Conservation (phyloP, 1,284 basidiomycete genomes). For the Cryptococcus sp. region DNA sequence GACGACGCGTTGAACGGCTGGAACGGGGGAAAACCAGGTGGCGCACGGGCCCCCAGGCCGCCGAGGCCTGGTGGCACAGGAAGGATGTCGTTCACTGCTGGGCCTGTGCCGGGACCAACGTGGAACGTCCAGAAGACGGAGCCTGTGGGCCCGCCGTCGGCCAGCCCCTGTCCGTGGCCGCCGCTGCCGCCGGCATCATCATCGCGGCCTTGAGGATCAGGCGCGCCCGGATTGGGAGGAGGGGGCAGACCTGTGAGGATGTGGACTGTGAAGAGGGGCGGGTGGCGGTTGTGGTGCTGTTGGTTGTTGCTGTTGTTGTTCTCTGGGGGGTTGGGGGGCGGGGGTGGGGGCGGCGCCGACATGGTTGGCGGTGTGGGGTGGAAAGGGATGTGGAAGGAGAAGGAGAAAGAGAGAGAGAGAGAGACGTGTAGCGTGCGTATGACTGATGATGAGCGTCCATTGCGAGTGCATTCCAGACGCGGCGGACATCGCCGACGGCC, state of each 20-base stretch:
- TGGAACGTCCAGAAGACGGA: conserved; percentile 13
- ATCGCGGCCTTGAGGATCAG: neutral
- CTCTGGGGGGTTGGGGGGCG: neutral
- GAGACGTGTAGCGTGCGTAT: neutral
- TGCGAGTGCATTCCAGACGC: no score
- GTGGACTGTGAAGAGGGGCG: conserved; percentile 6
- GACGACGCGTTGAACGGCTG: neutral
- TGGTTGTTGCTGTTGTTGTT: neutral
- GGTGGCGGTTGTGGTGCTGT: neutral
- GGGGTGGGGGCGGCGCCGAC: neutral
- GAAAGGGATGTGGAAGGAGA: neutral
- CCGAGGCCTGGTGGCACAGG: neutral
- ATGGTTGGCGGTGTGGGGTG: neutral
- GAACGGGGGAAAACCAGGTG: neutral
- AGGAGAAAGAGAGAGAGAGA: neutral
- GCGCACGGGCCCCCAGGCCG: neutral
- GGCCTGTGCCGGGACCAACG: conserved; percentile 8
- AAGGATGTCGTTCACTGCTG: neutral
- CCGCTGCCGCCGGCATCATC: neutral
- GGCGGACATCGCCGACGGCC: neutral
- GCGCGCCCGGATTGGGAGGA: neutral
- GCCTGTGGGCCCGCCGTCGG: neutral
- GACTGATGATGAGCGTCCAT: no score
- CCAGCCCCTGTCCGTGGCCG: neutral
- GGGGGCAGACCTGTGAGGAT: conserved; percentile 7